phyloP scores from a whole-genome alignment of 1,284 basidiomycete species.

The Leccinum griseonigrum region DNA sequence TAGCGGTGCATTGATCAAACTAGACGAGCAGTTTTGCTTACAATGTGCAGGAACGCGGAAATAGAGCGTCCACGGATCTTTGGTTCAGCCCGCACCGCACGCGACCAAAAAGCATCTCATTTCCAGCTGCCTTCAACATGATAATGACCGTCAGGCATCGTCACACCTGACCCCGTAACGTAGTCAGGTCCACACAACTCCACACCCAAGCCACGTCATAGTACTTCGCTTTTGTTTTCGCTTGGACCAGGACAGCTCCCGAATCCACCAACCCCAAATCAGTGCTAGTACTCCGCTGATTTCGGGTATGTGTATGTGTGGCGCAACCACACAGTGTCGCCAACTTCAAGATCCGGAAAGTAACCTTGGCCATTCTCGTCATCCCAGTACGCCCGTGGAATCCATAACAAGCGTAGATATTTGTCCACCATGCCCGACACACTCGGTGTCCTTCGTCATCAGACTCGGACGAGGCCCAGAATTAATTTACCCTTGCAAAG shows the following conservation, averaged over 20 bases:
- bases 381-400: neutral
- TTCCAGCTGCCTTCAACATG: neutral
- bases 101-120: neutral
- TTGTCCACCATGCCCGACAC: too few species aligned
- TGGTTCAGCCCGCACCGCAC: neutral
- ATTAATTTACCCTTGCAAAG: neutral
- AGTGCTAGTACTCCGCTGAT: neutral
- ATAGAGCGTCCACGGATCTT: constrained; percentile 7
- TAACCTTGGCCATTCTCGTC: neutral
- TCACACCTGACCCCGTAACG: neutral
- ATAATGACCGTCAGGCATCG: neutral
- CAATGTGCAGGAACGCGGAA: constrained; percentile 6
- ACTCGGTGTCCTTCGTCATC: neutral
- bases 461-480: neutral
- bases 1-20: neutral
- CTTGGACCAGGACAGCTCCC: neutral
- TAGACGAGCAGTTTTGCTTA: neutral
- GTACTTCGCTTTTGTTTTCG: neutral
- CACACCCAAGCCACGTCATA: neutral
- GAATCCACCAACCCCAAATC: neutral
- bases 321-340: neutral
- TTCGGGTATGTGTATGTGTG: neutral
- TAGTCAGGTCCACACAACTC: neutral
- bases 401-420: neutral
- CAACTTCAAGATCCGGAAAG: neutral